A percentile compares a stretch with the other conserved stretches of the same genome.
phyloP scores from a whole-genome alignment of 148 eudicot species.

The Spergularia bocconei region DNA sequence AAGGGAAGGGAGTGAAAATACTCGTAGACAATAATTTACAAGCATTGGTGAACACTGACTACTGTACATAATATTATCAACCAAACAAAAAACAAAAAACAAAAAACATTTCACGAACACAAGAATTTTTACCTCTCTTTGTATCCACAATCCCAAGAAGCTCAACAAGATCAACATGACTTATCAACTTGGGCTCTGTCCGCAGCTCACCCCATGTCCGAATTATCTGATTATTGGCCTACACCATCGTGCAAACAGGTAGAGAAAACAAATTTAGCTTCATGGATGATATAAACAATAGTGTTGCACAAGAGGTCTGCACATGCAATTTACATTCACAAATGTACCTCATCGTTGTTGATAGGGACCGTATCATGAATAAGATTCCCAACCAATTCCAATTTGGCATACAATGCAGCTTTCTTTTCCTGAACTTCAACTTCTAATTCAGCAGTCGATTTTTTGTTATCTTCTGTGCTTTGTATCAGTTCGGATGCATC shows the following conservation, averaged over 20 bases:
- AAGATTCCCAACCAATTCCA: constrained; percentile 74
- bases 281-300: not conserved
- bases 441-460: constrained; percentile 42
- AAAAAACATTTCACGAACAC: not conserved
- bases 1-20: not conserved
- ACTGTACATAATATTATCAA: not conserved
- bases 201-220: constrained; percentile 75
- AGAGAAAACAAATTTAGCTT: not conserved
- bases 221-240: constrained; percentile 70
- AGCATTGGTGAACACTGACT: not conserved
- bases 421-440: constrained; percentile 71
- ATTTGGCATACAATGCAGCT: constrained; percentile 48
- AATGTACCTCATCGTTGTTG: constrained; percentile 72
- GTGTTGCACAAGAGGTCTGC: not conserved
- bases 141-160: constrained; percentile 83
- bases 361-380: constrained; percentile 92
- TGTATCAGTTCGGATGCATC: constrained; percentile 66
- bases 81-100: not conserved
- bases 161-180: constrained; percentile 92
- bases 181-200: constrained; percentile 55
- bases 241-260: constrained; percentile 11
- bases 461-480: constrained; percentile 66
- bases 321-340: not conserved
- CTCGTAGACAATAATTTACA: not conserved
- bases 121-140: constrained; percentile 53